Conservation (phyloP, 768 basidiomycete genomes). For the Trametes gibbosa region DNA sequence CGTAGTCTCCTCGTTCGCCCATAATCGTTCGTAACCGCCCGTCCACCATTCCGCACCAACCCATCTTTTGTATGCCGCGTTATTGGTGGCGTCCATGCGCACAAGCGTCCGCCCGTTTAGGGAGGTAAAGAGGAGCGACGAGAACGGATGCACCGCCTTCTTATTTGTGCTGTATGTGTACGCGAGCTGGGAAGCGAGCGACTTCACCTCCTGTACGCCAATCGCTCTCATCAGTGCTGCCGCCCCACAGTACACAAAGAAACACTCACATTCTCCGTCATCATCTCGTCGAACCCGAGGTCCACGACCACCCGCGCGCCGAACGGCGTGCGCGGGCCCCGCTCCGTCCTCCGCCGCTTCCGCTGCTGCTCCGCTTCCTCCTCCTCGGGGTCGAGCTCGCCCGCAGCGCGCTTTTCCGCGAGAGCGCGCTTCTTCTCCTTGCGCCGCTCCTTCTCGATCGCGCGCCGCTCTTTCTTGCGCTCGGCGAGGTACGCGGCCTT, state of each 20-base stretch:
- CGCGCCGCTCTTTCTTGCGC: conserved; percentile 69
- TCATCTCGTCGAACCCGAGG: conserved; percentile 88
- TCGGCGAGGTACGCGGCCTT: conserved; percentile 65
- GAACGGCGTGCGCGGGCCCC: conserved; percentile 27
- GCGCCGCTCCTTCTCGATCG: conserved; percentile 71
- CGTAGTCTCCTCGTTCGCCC: conserved; percentile 35
- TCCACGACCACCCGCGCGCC: conserved; percentile 78
- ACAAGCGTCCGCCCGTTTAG: conserved; percentile 67
- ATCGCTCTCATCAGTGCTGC: neutral
- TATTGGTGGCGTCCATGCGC: conserved; percentile 60
- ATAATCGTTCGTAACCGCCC: conserved; percentile 68
- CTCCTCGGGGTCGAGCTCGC: conserved; percentile 50
- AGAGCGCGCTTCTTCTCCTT: conserved; percentile 67
- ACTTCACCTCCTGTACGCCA: conserved; percentile 74
- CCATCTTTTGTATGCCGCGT: conserved; percentile 80
- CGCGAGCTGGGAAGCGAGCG: conserved; percentile 86
- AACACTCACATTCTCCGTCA: conserved; percentile 82
- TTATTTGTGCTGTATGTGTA: conserved; percentile 91
- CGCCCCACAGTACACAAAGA: neutral
- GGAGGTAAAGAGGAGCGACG: conserved; percentile 74
- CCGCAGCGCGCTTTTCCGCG: conserved; percentile 60
- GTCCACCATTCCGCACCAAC: conserved; percentile 79
- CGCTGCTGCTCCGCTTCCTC: conserved; percentile 27
- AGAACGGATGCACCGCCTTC: conserved; percentile 64
- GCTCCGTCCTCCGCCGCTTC: conserved; percentile 37